These are phyloP conservation scores for Calonectria ilicicola DNA, from an alignment of 2,329 filamentous ascomycete genomes.

Conservation along the genomic window DNA sequence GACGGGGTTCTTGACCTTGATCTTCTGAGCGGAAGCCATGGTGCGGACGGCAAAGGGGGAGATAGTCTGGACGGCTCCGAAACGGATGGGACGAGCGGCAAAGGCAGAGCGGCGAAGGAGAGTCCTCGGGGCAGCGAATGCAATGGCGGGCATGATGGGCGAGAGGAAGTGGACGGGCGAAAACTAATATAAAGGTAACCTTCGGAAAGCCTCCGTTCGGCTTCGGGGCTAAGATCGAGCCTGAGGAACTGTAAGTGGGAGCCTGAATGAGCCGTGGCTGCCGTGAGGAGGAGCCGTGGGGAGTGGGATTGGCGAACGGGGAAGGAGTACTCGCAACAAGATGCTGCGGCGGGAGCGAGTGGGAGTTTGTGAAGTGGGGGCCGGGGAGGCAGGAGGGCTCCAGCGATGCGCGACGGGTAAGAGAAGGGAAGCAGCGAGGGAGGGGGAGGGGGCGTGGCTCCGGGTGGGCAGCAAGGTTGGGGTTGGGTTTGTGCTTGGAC, in stretches of 20 bases:
- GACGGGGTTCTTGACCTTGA: constrained; percentile 99
- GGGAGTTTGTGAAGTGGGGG: constrained; percentile 12
- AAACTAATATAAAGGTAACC: constrained; percentile 41
- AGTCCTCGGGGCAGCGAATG: constrained; percentile 45
- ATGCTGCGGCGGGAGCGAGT: constrained; percentile 9
- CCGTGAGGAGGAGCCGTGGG: constrained; percentile 39
- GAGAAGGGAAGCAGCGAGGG: constrained; percentile 18
- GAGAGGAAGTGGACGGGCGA: constrained; percentile 35
- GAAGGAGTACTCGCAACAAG: constrained; percentile 21
- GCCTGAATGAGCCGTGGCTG: constrained; percentile 25
- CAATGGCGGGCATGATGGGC: constrained; percentile 46
- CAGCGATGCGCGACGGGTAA: constrained; percentile 27
- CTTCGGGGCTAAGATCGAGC: constrained; percentile 19
- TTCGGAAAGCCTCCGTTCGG: constrained; percentile 29
- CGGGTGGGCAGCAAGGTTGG: constrained; percentile 11
- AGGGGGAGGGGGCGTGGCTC: constrained; percentile 14
- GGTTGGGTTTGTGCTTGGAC: constrained; percentile 30
- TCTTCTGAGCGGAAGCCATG: constrained; percentile 79
- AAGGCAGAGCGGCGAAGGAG: constrained; percentile 46
- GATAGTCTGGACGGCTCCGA: constrained; percentile 52
- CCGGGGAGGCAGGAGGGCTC: background rate
- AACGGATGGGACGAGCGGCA: constrained; percentile 49
- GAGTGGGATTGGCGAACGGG: constrained; percentile 31
- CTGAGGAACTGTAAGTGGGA: constrained; percentile 20
- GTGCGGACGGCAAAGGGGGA: constrained; percentile 74